Base-by-base conservation (phyloP, 2,329 filamentous ascomycete genomes). In the Aspergillus arachidicola region DNA sequence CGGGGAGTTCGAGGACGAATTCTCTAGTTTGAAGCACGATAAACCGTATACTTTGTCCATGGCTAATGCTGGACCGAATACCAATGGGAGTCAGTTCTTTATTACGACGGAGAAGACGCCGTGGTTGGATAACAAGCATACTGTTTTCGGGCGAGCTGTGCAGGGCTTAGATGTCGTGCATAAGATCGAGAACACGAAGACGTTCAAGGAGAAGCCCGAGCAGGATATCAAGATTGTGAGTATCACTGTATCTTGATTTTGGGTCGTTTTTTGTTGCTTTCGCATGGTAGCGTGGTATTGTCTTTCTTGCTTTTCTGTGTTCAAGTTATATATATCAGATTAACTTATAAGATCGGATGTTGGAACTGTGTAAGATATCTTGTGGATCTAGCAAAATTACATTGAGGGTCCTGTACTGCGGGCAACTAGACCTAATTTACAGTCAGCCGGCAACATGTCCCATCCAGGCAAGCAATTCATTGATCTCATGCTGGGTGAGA, bases 191-290 rank as follows among this genome's bases (percentile, higher is more conserved):
- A 97, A 96, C 76, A 85, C 87, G 19, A 91, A 91, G 75, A 93
- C 93, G 4, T 89, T 91, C 78, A 90, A 90, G 83, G 96, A 99
- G 81, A 96, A 94, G 82, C 95, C 95, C 0, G 92, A 96, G 77
- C 93, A 97, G 73, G 95, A 99, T 76, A 94, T 99, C 73, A 98
- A 97, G 81, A 96, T 99, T 69, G 87, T 99, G 62, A 97, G 92
- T 75, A 96, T 99, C 70, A 76, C 65, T 43, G 63, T 76, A 23
- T 72, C 71, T 16, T 75, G 64, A 71, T 32, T 34, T 51, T 34
- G 23, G n/a, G 19, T 4, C 5, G 3, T 50, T 32, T 32, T 26
- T 26, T 48, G 23, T 7, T 26, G 11, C 12, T 26, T 16, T 51
- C 28, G 9, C 48, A n/a, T 51, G 16, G 26, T 30, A 32, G 28